Base-by-base conservation (phyloP, 495 filamentous ascomycete genomes). In the Barbatosphaeria neglecta region DNA sequence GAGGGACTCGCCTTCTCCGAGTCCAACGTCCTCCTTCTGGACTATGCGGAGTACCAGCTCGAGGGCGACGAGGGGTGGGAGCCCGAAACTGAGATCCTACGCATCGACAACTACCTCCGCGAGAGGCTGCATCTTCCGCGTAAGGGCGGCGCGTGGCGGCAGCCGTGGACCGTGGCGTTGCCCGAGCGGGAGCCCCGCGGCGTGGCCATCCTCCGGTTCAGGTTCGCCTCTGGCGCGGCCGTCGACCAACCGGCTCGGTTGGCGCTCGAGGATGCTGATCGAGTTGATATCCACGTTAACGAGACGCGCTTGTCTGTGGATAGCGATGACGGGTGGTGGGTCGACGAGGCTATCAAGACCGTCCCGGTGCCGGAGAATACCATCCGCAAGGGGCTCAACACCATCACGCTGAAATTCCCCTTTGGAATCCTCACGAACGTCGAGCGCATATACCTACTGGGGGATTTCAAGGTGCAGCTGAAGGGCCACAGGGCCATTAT, bases 371-470 rank as follows among this genome's bases (percentile, higher is more conserved):
- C 50, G 11, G 10, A 20, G 2, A 6, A 47, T 4, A 41, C 37
- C 0, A 50, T 59, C 17, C 31, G 41, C 23, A 38, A 20, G n/a
- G 56, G 56, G 9, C 18, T 1, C 6, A 51, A 56, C 33, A 25
- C 20, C 4, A 7, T 59, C 3, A 37, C 20, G 19, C 33, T 59
- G 8, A 17, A 23, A 0, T 47, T 51, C 22, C 45, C 50, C 0
- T 59, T 59, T 40, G 51, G 50, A 0, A 33, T 54, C 2, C 43
- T 56, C 6, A 59, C 56, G n/a, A 59, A 59, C 31, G 25, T 59
- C 13, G 56, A 59, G 25, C 41, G 56, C 22, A 22, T 59, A 1
- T 59, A 59, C 43, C 27, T 59, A 4, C 42, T 59, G 2, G 56
- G 56, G 2, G 18, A 43, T 11, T 59, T 59, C 37, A 27, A 10